Evolutionary conservation across 306 rosid species (phyloP), one percentile per base, ranked within the genome.

Genomic region (Cucumis hystrix): DNA sequence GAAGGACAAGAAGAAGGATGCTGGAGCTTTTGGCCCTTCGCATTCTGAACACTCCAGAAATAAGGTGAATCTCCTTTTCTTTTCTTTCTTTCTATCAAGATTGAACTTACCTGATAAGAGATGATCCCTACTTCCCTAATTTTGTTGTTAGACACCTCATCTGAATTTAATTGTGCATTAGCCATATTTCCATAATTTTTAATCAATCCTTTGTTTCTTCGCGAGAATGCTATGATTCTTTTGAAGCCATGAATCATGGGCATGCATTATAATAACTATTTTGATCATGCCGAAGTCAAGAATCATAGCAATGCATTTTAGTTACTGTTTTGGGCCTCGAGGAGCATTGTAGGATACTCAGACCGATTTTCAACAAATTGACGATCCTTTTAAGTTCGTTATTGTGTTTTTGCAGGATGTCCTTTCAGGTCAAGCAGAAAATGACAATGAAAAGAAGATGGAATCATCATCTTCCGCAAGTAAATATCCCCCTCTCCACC

Each of bases 61-160:
- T 83, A 87, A 94, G 98, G 98, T 94, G 86, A 85, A 64, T 83
- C 54, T 57, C 72, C 3, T 63, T n/a, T 47, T 25, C 23, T 52
- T 52, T 47, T 4, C 52, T 47, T 47, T 47, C 49, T 43, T 43
- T 43, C 49, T 43, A 9, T 43, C 73, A 43, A 40, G 30, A 12
- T 68, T 41, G 74, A 41, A 41, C 54, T 41, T 35, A 65, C 28
- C 43, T 63, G 69, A 30, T 63, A 63, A 63, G 43, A 33, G 21
- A 63, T 16, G 16, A 33, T 63, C 1, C 69, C 18, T 33, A 14
- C 69, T 30, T 63, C 8, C 69, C 69, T 33, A 25, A 30, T 64
- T 64, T 37, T 35, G 23, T 35, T 64, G 25, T 35, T 35, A 64
- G 71, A 16, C 17, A 40, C 10, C 28, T 68, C 33, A 41, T 21